Percentiles rank a stretch among this genome's conserved stretches.
phyloP scores from a whole-genome alignment of 345 rosid genomes.

The Ceriops zippeliana region DNA sequence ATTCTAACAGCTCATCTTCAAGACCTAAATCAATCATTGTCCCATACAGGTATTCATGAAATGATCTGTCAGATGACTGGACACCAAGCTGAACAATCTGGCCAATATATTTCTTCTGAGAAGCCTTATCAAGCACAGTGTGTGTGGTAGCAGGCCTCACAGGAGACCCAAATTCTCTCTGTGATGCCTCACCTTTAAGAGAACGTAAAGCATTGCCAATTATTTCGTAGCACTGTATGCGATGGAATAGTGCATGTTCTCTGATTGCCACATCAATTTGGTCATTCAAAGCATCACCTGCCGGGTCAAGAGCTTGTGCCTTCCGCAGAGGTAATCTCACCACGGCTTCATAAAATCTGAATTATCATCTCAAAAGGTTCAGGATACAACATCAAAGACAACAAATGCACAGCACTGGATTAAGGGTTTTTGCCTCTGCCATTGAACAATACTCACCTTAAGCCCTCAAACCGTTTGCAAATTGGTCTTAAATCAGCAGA shows the following conservation, averaged over 20 bases:
- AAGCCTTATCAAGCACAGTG: conserved; percentile 62
- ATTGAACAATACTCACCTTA: conserved; percentile 53
- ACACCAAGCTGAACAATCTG: conserved; percentile 96
- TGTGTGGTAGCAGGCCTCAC: conserved; percentile 40
- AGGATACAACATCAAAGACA: conserved; percentile 3
- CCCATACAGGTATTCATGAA: conserved; percentile 78
- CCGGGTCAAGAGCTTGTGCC: conserved; percentile 88
- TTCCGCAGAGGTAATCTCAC: conserved; percentile 90
- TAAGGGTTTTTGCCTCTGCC: conserved; percentile 19
- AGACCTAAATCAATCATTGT: conserved; percentile 86
- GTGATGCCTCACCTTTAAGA: conserved; percentile 53
- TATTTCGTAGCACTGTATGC: conserved; percentile 88
- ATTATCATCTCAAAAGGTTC: conserved; percentile 19
- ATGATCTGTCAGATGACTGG: conserved; percentile 83
- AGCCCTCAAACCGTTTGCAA: conserved; percentile 94
- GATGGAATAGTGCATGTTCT: conserved; percentile 74
- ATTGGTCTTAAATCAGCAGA: conserved; percentile 90
- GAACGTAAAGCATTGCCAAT: conserved; percentile 69
- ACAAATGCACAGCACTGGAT: conserved; percentile 7
- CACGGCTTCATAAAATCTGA: conserved; percentile 98
- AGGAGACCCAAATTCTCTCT: conserved; percentile 56
- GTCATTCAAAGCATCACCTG: conserved; percentile 88
- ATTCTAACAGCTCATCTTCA: conserved; percentile 91
- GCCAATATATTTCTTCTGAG: conserved; percentile 69
- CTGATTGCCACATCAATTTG: conserved; percentile 73